Evolutionary conservation across 169 alveolate genomes (phyloP).

Genomic region (Eimeria necatrix): DNA sequence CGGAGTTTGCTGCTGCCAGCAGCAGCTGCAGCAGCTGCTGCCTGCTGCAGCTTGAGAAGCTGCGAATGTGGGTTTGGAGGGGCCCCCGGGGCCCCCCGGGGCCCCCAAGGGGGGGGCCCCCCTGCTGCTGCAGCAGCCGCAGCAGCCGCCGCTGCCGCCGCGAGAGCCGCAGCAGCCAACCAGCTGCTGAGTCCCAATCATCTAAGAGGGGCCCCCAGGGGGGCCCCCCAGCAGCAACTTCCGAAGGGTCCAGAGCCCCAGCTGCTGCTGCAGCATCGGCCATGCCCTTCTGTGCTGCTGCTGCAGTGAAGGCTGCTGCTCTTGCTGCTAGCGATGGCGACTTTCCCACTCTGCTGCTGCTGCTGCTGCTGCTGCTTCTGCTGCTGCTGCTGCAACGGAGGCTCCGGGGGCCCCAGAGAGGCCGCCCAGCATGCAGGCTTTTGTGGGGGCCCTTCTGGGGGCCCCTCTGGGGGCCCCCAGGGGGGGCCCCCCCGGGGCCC

Average conservation of each 20-base stretch:
- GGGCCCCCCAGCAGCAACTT: not conserved
- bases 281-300: slow-evolving; percentile 25
- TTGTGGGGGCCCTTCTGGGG: not conserved
- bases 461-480: not conserved
- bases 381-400: not conserved
- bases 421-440: not conserved
- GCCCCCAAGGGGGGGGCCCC: not conserved
- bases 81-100: not conserved
- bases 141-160: slow-evolving; percentile 24
- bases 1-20: slow-evolving; percentile 43
- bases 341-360: not conserved
- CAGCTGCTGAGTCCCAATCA: not conserved
- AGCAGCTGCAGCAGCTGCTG: slow-evolving; percentile 65
- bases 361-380: slow-evolving; percentile 59
- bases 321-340: not conserved
- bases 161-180: not conserved
- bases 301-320: slow-evolving; percentile 32
- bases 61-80: not conserved
- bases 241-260: not conserved
- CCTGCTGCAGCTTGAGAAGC: slow-evolving; percentile 38
- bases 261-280: slow-evolving; percentile 25
- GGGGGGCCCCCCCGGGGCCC: slow-evolving; percentile 13
- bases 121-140: slow-evolving; percentile 49
- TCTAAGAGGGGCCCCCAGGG: slow-evolving; percentile 9
- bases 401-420: not conserved